These are phyloP conservation scores for Allium fistulosum DNA, from an alignment of 106 monocot genomes.

Conservation along the genomic window DNA sequence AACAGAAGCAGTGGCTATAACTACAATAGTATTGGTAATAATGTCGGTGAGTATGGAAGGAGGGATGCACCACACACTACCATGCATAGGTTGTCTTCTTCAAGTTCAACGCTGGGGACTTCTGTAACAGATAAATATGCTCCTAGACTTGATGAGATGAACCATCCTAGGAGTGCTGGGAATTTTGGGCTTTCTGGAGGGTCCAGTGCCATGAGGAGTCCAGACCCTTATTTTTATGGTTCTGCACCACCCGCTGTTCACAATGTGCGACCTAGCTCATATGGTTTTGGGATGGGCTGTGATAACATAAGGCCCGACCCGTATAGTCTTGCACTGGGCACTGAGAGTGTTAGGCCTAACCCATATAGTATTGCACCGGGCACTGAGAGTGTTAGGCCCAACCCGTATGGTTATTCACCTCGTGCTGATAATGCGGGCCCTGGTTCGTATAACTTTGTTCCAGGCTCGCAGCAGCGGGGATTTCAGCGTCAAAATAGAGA, in stretches of 20 bases:
- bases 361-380: constrained; percentile 16
- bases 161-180: constrained; percentile 10
- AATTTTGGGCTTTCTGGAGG: neutral
- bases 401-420: too few species aligned
- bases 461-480: constrained; percentile 5
- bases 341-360: constrained; percentile 4
- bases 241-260: too few species aligned
- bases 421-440: neutral
- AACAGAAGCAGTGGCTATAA: neutral
- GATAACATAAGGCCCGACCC: too few species aligned
- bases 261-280: neutral
- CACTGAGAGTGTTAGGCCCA: too few species aligned
- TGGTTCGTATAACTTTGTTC: constrained; percentile 10
- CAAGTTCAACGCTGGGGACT: constrained; percentile 4
- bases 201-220: too few species aligned
- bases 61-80: too few species aligned
- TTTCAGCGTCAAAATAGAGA: constrained; percentile 9
- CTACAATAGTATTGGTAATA: constrained; percentile 10
- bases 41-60: too few species aligned
- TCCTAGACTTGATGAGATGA: constrained; percentile 48
- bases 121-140: constrained; percentile 49
- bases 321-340: neutral
- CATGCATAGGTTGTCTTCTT: neutral
- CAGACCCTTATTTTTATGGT: too few species aligned
- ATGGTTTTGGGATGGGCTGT: too few species aligned